These are phyloP conservation scores for Typha latifolia DNA, from an alignment of 176 grass and related monocot species.

Conservation along the genomic window DNA sequence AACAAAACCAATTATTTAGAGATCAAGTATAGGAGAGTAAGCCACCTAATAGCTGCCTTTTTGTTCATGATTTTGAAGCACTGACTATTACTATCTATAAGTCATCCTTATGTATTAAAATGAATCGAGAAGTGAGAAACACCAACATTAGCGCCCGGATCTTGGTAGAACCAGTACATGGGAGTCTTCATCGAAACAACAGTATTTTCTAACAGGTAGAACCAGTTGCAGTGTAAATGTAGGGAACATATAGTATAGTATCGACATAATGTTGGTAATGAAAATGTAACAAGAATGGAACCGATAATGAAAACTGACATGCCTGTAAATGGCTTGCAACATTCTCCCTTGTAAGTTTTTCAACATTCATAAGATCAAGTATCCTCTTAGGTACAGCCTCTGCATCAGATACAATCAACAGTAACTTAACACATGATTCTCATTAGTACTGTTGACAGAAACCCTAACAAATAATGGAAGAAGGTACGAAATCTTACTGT, in stretches of 20 bases:
- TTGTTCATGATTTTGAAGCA: no score
- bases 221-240: background rate
- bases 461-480: background rate
- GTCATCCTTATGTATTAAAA: no score
- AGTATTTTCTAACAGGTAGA: background rate
- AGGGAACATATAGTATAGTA: background rate
- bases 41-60: no score
- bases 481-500: slow-evolving; percentile 41
- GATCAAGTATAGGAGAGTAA: background rate
- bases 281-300: background rate
- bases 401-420: slow-evolving; percentile 25
- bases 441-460: background rate
- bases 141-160: no score
- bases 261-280: background rate
- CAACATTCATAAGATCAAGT: slow-evolving; percentile 96
- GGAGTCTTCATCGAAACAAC: no score
- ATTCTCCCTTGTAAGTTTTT: slow-evolving; percentile 96
- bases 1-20: slow-evolving; percentile 32
- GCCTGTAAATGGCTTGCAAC: slow-evolving; percentile 95
- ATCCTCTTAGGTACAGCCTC: slow-evolving; percentile 96
- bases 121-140: no score
- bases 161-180: no score
- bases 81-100: no score
- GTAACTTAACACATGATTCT: background rate
- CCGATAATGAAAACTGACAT: slow-evolving; percentile 18